These are phyloP conservation scores for Entonaema liquescens DNA, from an alignment of 495 filamentous ascomycete genomes.

Conservation along the genomic window DNA sequence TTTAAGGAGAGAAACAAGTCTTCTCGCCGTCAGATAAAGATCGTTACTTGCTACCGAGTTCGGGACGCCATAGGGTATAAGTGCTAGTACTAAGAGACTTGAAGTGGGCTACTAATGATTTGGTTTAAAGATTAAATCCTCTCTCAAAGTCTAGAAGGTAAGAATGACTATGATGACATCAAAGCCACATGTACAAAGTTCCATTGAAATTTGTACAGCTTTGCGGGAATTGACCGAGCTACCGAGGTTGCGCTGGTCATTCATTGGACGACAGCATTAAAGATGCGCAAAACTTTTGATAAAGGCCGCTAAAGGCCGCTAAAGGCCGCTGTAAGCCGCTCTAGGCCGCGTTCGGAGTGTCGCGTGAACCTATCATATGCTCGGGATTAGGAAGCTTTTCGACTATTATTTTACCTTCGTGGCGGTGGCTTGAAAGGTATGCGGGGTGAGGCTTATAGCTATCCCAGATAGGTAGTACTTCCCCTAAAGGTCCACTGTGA, in stretches of 20 bases:
- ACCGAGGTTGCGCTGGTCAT: slow-evolving; percentile 28
- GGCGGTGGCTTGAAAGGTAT: slow-evolving; percentile 6
- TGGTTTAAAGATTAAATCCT: neutral
- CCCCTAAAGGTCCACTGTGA: no score
- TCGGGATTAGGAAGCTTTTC: slow-evolving; percentile 29
- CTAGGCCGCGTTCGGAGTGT: slow-evolving; percentile 33
- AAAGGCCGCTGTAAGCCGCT: slow-evolving; percentile 29
- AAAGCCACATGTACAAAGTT: slow-evolving; percentile 22
- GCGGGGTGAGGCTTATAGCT: slow-evolving; percentile 2
- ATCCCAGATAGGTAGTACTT: no score
- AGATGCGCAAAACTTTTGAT: slow-evolving; percentile 10
- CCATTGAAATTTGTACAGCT: slow-evolving; percentile 4
- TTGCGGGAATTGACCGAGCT: slow-evolving; percentile 15
- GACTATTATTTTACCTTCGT: neutral
- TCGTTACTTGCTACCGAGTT: slow-evolving; percentile 22
- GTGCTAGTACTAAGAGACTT: neutral
- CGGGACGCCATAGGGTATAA: slow-evolving; percentile 28
- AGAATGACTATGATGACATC: slow-evolving; percentile 33
- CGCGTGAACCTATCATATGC: slow-evolving; percentile 28
- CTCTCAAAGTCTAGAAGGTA: neutral
- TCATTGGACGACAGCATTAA: slow-evolving; percentile 20
- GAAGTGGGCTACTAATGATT: slow-evolving; percentile 14
- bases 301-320: slow-evolving; percentile 29
- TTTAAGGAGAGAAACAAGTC: neutral
- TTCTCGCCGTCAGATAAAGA: neutral